These are phyloP conservation scores for Populus deltoides DNA, from an alignment of 345 rosid species.

Conservation along the genomic window DNA sequence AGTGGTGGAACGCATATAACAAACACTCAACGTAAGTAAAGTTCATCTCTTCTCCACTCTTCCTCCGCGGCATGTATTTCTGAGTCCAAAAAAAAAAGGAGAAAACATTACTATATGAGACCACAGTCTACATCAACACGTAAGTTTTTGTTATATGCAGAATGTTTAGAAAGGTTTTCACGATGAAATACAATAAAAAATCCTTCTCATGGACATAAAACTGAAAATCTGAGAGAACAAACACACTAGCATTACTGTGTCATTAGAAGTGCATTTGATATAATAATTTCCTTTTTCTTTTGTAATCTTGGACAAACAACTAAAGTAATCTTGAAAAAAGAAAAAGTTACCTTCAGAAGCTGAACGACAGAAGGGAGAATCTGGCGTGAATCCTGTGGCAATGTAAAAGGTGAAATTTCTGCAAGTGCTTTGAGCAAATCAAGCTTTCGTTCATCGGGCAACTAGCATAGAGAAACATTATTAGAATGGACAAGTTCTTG, in stretches of 20 bases:
- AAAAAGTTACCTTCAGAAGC: conserved; percentile 67
- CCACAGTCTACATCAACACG: not conserved
- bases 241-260: not conserved
- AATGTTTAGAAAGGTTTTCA: not conserved
- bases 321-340: not conserved
- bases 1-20: conserved; percentile 81
- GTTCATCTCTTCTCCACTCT: conserved; percentile 93
- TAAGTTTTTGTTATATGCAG: not conserved
- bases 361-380: conserved; percentile 85
- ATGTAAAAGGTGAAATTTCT: conserved; percentile 83
- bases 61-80: conserved; percentile 92
- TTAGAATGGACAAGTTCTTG: not conserved
- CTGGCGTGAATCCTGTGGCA: conserved; percentile 93
- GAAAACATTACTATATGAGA: not conserved
- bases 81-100: conserved; percentile 27
- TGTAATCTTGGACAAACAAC: no score
- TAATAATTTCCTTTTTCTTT: not conserved
- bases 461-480: conserved; percentile 42
- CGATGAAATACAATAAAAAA: not conserved
- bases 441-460: conserved; percentile 93
- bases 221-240: not conserved
- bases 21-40: conserved; percentile 93
- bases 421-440: conserved; percentile 95
- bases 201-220: not conserved
- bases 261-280: not conserved